A percentile compares a stretch with the other conserved stretches of the same genome.
Evolutionary conservation across 305 asterid genomes (phyloP).

Genomic region (Petunia hybrid): DNA sequence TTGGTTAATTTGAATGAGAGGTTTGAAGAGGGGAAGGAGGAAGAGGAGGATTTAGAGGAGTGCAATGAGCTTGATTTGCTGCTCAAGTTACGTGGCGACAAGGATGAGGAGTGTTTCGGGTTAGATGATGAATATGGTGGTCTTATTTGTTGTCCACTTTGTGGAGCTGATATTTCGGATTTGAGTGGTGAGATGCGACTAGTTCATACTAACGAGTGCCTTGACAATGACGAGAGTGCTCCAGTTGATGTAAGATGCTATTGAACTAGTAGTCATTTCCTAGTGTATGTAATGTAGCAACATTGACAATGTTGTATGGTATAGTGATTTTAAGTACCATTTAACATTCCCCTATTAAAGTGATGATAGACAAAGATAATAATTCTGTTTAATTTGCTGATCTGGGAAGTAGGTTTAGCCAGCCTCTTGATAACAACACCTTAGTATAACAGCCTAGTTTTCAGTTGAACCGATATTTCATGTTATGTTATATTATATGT

Average conservation of each 20-base stretch:
- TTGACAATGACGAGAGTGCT: constrained; percentile 60
- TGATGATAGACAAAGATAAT: not conserved
- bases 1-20: constrained; percentile 28
- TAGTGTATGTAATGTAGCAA: not conserved
- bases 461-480: too few species aligned
- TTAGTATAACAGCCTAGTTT: too few species aligned
- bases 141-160: constrained; percentile 72
- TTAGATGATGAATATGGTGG: constrained; percentile 3
- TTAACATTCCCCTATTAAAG: not conserved
- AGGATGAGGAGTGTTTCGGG: constrained; percentile 32
- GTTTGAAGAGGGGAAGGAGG: constrained; percentile 32
- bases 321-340: not conserved
- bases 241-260: constrained; percentile 54
- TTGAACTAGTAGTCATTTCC: not conserved
- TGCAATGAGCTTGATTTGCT: constrained; percentile 65
- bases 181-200: constrained; percentile 64
- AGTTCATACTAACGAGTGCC: constrained; percentile 85
- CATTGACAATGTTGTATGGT: not conserved
- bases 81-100: constrained; percentile 70
- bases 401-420: not conserved
- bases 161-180: constrained; percentile 76
- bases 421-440: too few species aligned
- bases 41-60: constrained; percentile 51
- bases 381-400: not conserved
- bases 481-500: too few species aligned